Base-by-base conservation (phyloP, 768 basidiomycete genomes). In the Xerocomus potaroensis region DNA sequence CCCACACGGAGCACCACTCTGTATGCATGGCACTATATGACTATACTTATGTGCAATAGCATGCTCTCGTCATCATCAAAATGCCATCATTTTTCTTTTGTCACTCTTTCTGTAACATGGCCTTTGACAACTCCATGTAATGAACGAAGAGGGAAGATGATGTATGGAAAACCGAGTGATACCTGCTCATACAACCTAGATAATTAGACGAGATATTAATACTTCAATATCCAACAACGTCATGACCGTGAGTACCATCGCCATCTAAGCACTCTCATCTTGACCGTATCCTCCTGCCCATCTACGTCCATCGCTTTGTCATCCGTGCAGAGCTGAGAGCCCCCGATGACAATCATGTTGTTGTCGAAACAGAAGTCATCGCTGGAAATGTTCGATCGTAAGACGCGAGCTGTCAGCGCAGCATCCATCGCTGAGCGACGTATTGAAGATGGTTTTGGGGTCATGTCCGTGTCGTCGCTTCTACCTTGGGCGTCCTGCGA, bases 261-360 rank as follows among this genome's bases (percentile, higher is more conserved):
- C 63, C 63, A 64, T 32, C 63, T 51, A 29, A 63, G 30, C 35
- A 67, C 65, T 45, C 52, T 54, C 39, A 67, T 44, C 27, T 45
- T 40, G 26, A 67, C 36, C n/a, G n/a, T n/a, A n/a, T n/a, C n/a
- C n/a, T 48, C 43, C n/a, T 21, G 29, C 15, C 29, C 38, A 18
- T 62, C 60, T 0, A 58, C 32, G 6, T 19, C 43, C 55, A 60
- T 60, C 4, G 33, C 27, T 3, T 43, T 43, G 9, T 54, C 55
- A 15, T 41, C 55, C 15, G 10, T 5, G 7, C 12, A 41, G 2
- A 41, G 45, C 9, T 37, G n/a, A n/a, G n/a, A n/a, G n/a, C n/a
- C n/a, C 32, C 47, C 53, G 42, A 67, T 29, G 9, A 51, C 6
- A 24, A 67, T 43, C 19, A 15, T 24, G 16, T 61, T 52, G 2